Evolutionary conservation across 805 yeast species (phyloP).

Genomic region (Tetrapisispora arboricola): DNA sequence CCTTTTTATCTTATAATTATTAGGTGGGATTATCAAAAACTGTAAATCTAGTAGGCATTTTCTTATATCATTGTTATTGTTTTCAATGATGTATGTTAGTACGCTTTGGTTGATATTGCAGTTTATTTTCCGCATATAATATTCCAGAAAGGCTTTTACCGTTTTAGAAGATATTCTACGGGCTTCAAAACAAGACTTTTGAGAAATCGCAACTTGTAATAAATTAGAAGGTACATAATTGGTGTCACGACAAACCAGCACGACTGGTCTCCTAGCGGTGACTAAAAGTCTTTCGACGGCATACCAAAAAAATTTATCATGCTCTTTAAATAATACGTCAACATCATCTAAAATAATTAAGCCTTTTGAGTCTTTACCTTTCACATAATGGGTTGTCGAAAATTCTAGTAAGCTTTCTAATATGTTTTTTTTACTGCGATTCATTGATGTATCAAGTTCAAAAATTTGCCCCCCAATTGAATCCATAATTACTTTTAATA

Average conservation of each 20-base stretch:
- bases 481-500: constrained; percentile 57
- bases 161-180: constrained; percentile 13
- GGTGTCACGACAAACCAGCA: constrained; percentile 50
- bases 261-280: constrained; percentile 57
- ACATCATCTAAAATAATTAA: constrained; percentile 78
- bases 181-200: constrained; percentile 32
- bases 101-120: constrained; percentile 26
- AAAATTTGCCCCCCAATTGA: constrained; percentile 61
- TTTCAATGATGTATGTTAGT: constrained; percentile 23
- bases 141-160: constrained; percentile 30
- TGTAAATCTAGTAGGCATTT: constrained; percentile 39
- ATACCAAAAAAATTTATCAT: constrained; percentile 74
- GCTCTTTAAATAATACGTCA: constrained; percentile 63
- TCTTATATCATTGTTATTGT: constrained; percentile 35
- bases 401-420: constrained; percentile 58
- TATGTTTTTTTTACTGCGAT: constrained; percentile 64
- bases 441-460: constrained; percentile 69
- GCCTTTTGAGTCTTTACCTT: constrained; percentile 41
- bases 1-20: not conserved
- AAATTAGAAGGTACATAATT: constrained; percentile 39
- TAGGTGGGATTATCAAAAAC: constrained; percentile 14
- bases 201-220: constrained; percentile 36
- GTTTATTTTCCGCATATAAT: constrained; percentile 22
- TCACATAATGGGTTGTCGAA: constrained; percentile 75
- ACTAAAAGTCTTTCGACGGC: constrained; percentile 52